A percentile compares a stretch with the other conserved stretches of the same genome.
These are phyloP conservation scores for Botryotinia calthae DNA, from an alignment of 2,329 filamentous ascomycete genomes.

Conservation along the genomic window DNA sequence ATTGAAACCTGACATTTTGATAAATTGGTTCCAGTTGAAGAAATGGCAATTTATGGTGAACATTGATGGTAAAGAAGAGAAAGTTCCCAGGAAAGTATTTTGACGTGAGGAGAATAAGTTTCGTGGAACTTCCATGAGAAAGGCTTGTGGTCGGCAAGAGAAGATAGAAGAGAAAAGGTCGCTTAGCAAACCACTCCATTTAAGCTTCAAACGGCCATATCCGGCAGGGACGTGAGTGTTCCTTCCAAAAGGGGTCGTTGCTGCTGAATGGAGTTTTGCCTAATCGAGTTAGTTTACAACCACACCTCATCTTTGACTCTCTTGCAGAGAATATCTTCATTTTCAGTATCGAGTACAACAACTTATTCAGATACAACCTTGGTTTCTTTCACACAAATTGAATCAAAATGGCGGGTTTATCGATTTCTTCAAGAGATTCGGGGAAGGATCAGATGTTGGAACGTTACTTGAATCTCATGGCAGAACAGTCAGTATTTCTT, in stretches of 20 bases:
- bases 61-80: background rate
- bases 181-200: background rate
- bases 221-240: background rate
- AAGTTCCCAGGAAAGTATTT: background rate
- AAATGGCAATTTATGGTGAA: background rate
- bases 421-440: background rate
- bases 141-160: background rate
- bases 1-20: background rate
- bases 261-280: background rate
- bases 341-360: background rate
- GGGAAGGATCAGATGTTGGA: background rate
- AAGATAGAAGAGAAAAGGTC: background rate
- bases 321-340: background rate
- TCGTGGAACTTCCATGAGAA: background rate
- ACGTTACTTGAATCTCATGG: background rate
- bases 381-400: no score
- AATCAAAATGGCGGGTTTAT: background rate
- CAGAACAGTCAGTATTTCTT: background rate
- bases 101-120: background rate
- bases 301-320: background rate
- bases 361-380: no score
- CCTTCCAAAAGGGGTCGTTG: background rate
- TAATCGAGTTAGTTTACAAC: background rate
- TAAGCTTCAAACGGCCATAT: background rate
- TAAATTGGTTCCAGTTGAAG: background rate